Evolutionary conservation across 1,284 basidiomycete species (phyloP).

Genomic region (Trametes pubescens): DNA sequence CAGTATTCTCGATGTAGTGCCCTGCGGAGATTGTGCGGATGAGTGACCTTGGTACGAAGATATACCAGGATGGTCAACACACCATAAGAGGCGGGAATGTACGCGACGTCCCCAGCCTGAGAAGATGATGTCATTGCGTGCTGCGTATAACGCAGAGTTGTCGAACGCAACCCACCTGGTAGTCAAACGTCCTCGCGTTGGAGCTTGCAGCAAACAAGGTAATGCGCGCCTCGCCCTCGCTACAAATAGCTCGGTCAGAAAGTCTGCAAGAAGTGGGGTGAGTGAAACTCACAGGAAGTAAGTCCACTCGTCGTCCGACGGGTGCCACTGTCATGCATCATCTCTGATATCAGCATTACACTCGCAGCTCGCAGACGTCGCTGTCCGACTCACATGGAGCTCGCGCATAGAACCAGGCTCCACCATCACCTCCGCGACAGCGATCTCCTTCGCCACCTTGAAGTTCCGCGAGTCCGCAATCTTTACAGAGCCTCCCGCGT

Average conservation of each 20-base stretch:
- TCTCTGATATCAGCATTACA: neutral
- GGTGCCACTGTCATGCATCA: conserved; percentile 65
- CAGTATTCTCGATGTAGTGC: conserved; percentile 76
- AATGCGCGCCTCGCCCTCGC: conserved; percentile 64
- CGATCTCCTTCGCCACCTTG: conserved; percentile 60
- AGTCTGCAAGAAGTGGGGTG: neutral
- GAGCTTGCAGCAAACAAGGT: conserved; percentile 69
- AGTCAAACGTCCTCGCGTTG: conserved; percentile 75
- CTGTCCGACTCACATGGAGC: conserved; percentile 57
- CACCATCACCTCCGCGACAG: conserved; percentile 64
- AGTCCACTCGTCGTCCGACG: conserved; percentile 67
- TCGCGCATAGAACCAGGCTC: conserved; percentile 66
- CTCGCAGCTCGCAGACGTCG: neutral
- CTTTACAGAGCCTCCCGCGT: conserved; percentile 65
- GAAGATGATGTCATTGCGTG: neutral
- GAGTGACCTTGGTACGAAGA: neutral
- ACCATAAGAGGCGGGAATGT: conserved; percentile 61
- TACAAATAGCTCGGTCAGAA: conserved; percentile 34
- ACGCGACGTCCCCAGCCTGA: conserved; percentile 67
- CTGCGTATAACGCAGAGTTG: neutral
- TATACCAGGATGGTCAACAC: neutral
- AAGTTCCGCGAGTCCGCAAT: conserved; percentile 67
- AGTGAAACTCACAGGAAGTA: conserved; percentile 40
- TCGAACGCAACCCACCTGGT: conserved; percentile 49
- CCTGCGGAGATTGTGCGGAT: conserved; percentile 43